Conservation (phyloP, 805 yeast genomes). For the Candida golubevii region DNA sequence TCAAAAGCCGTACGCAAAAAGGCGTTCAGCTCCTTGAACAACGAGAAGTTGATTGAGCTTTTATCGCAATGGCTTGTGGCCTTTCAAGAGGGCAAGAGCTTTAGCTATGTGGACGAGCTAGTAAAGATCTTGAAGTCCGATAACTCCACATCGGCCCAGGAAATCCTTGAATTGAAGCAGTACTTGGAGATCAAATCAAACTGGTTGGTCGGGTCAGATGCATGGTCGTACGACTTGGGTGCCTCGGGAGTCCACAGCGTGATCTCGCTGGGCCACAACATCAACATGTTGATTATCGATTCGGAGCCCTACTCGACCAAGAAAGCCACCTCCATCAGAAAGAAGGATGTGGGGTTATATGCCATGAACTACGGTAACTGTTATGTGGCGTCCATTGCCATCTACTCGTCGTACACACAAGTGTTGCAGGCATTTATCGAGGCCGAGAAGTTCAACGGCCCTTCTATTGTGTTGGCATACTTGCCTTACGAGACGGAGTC, state of each 20-base stretch:
- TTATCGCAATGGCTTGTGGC: slow-evolving; percentile 69
- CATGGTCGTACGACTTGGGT: slow-evolving; percentile 94
- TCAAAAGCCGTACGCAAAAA: slow-evolving; percentile 43
- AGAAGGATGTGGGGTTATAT: slow-evolving; percentile 89
- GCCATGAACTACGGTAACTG: slow-evolving; percentile 90
- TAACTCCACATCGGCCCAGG: slow-evolving; percentile 37
- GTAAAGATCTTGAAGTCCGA: slow-evolving; percentile 38
- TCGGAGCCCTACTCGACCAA: slow-evolving; percentile 61
- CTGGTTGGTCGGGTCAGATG: slow-evolving; percentile 92
- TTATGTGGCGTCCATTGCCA: slow-evolving; percentile 92
- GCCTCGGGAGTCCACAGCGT: slow-evolving; percentile 87
- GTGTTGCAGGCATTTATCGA: slow-evolving; percentile 83
- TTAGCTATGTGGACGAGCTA: slow-evolving; percentile 28
- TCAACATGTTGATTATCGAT: slow-evolving; percentile 84
- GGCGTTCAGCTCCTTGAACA: slow-evolving; percentile 40
- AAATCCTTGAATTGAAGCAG: slow-evolving; percentile 44
- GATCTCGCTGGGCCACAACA: slow-evolving; percentile 65
- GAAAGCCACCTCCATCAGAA: slow-evolving; percentile 49
- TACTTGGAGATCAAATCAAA: slow-evolving; percentile 47
- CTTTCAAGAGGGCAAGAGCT: slow-evolving; percentile 35
- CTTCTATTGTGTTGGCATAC: slow-evolving; percentile 86
- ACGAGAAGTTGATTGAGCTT: slow-evolving; percentile 47
- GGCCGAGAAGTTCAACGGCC: slow-evolving; percentile 87
- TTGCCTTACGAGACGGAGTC: slow-evolving; percentile 68
- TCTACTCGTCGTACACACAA: slow-evolving; percentile 91